phyloP scores from a whole-genome alignment of 2,329 filamentous ascomycete genomes.

The Phialocephala sp. region DNA sequence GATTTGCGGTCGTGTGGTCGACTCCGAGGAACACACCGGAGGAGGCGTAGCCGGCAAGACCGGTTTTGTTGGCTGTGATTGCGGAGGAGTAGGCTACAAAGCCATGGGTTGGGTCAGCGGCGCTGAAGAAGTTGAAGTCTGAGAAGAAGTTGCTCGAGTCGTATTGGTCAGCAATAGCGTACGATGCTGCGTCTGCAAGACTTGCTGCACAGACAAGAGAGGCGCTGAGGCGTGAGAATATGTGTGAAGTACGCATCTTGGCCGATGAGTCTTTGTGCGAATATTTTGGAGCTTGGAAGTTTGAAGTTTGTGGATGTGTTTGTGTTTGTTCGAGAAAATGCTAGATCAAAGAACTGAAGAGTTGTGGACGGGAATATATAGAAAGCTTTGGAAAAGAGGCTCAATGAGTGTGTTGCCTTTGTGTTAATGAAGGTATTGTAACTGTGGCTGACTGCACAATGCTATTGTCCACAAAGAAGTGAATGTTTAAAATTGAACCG shows the following conservation, averaged over 20 bases:
- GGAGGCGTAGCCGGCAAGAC: conserved; percentile 51
- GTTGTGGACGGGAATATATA: background rate
- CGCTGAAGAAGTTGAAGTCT: conserved; percentile 60
- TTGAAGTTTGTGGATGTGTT: conserved; percentile 10
- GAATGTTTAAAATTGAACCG: conserved; percentile 28
- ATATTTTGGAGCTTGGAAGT: conserved; percentile 18
- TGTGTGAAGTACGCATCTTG: conserved; percentile 34
- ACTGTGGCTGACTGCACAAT: conserved; percentile 13
- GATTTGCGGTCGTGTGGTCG: conserved; percentile 63
- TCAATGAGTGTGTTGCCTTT: conserved; percentile 8
- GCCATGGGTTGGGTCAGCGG: conserved; percentile 73
- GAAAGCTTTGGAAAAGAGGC: conserved; percentile 4
- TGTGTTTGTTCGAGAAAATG: conserved; percentile 5
- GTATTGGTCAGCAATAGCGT: conserved; percentile 52
- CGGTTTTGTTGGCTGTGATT: conserved; percentile 59
- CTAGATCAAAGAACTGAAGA: background rate
- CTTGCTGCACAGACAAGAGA: conserved; percentile 40
- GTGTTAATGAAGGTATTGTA: conserved; percentile 9
- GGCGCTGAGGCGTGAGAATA: conserved; percentile 38
- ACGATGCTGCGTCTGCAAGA: conserved; percentile 40
- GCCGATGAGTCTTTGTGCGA: conserved; percentile 12
- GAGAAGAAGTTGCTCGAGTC: conserved; percentile 51
- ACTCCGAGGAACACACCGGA: conserved; percentile 71
- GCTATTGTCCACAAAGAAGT: conserved; percentile 12
- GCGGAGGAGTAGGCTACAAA: conserved; percentile 68